These are phyloP conservation scores for Astragalus membranaceus DNA, from an alignment of 306 rosid genomes.

Conservation along the genomic window DNA sequence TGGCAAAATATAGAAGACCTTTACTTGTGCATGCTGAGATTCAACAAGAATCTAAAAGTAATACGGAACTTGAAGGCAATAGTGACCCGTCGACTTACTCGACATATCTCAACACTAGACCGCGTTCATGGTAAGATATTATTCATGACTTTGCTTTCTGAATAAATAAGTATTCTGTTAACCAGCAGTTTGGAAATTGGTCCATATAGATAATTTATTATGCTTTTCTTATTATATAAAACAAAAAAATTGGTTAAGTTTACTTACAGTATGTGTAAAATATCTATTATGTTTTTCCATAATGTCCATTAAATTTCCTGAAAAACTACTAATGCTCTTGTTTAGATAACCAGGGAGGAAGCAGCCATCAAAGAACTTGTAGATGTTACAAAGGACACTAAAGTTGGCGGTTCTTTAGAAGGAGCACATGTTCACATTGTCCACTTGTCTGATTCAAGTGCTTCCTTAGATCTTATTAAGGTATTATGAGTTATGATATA, in stretches of 20 bases:
- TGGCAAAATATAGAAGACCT: slow-evolving; percentile 83
- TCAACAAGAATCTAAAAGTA: slow-evolving; percentile 39
- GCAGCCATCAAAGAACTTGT: slow-evolving; percentile 78
- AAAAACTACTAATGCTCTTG: not conserved
- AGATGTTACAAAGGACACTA: slow-evolving; percentile 65
- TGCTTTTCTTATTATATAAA: not conserved
- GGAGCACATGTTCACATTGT: slow-evolving; percentile 96
- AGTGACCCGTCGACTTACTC: slow-evolving; percentile 51
- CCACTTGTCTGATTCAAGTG: slow-evolving; percentile 88
- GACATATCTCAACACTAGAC: slow-evolving; percentile 75
- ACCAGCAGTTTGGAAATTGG: not conserved
- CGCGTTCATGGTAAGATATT: slow-evolving; percentile 74
- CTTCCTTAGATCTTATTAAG: slow-evolving; percentile 79
- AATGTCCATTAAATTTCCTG: not conserved
- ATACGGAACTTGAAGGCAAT: slow-evolving; percentile 28
- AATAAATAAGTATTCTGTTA: not conserved
- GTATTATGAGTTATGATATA: slow-evolving; percentile 21
- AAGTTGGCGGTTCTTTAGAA: slow-evolving; percentile 61
- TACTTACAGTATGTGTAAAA: not conserved
- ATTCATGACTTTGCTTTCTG: slow-evolving; percentile 5
- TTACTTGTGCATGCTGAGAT: slow-evolving; percentile 86
- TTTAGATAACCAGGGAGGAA: slow-evolving; percentile 66
- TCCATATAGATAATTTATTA: not conserved
- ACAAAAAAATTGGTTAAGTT: not conserved
- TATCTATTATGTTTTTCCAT: not conserved